Percentiles rank a stretch among this genome's conserved stretches.
Conservation (phyloP, 495 filamentous ascomycete genomes). For the Penicillium herquei region DNA sequence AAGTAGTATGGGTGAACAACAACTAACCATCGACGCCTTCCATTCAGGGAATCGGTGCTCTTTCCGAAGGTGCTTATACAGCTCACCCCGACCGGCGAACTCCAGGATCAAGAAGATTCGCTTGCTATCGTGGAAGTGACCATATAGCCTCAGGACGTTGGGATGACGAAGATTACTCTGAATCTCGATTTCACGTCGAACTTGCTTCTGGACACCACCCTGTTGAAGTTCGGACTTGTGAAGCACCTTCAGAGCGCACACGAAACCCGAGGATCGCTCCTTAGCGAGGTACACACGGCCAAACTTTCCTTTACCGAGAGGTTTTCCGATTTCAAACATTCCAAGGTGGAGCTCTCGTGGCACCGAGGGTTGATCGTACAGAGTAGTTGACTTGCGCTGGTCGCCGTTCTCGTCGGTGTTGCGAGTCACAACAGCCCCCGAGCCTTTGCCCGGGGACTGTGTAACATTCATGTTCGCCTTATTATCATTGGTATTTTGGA, state of each 20-base stretch:
- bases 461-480: slow-evolving; percentile 48
- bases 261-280: slow-evolving; percentile 83
- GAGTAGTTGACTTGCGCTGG: slow-evolving; percentile 51
- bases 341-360: slow-evolving; percentile 86
- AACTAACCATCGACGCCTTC: slow-evolving; percentile 56
- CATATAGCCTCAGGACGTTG: slow-evolving; percentile 90
- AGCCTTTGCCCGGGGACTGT: slow-evolving; percentile 31
- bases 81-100: slow-evolving; percentile 90
- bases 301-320: slow-evolving; percentile 96
- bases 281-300: slow-evolving; percentile 94
- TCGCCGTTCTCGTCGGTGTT: slow-evolving; percentile 55
- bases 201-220: slow-evolving; percentile 93
- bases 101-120: slow-evolving; percentile 94
- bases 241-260: slow-evolving; percentile 94
- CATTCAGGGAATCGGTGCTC: slow-evolving; percentile 90
- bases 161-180: slow-evolving; percentile 95
- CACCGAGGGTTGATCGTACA: slow-evolving; percentile 57
- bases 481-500: slow-evolving; percentile 67
- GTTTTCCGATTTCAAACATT: slow-evolving; percentile 98
- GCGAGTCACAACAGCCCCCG: slow-evolving; percentile 39
- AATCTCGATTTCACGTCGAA: slow-evolving; percentile 95
- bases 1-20: too few species aligned
- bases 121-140: slow-evolving; percentile 96
- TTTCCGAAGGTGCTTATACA: slow-evolving; percentile 93
- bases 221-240: slow-evolving; percentile 93